Conservation (phyloP, 2,329 filamentous ascomycete genomes). For the Polychaeton citri region DNA sequence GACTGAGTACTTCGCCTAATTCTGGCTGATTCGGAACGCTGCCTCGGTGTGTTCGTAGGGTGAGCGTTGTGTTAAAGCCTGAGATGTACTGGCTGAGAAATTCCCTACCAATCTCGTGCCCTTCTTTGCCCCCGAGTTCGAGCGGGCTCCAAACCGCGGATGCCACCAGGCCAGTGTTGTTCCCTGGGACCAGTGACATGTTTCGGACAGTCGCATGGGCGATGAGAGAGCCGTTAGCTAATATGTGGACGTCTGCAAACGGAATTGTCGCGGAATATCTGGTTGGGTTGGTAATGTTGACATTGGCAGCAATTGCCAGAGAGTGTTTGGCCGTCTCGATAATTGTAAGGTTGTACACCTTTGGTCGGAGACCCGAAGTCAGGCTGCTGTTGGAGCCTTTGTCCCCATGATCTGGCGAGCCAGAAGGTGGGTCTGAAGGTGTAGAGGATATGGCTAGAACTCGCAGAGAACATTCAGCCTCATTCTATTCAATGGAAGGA, state of each 20-base stretch:
- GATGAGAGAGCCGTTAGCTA: constrained; percentile 59
- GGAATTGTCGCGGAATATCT: constrained; percentile 74
- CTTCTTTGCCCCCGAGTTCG: constrained; percentile 46
- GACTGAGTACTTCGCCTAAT: constrained; percentile 60
- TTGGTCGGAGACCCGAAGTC: constrained; percentile 36
- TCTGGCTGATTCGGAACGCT: constrained; percentile 62
- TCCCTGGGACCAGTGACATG: constrained; percentile 50
- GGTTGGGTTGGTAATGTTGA: constrained; percentile 86
- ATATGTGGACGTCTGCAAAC: constrained; percentile 61
- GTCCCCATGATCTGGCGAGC: constrained; percentile 4
- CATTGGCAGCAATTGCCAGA: constrained; percentile 53
- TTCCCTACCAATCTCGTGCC: constrained; percentile 50
- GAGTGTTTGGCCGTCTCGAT: constrained; percentile 58
- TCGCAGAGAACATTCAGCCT: constrained; percentile 1
- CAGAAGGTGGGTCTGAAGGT: constrained; percentile 6
- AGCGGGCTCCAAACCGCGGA: constrained; percentile 63
- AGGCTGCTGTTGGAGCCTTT: constrained; percentile 18
- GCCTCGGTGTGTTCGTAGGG: constrained; percentile 54
- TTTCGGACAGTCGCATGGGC: constrained; percentile 60
- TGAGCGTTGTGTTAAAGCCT: constrained; percentile 71
- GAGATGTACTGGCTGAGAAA: constrained; percentile 79
- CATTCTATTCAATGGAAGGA: not conserved
- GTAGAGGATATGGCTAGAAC: constrained; percentile 18
- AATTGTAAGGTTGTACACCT: constrained; percentile 59
- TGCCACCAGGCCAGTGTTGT: constrained; percentile 57